Evolutionary conservation across 441 rosid genomes (phyloP), one percentile per base, ranked within the genome.

Genomic region (Arabidopsis lyrata): DNA sequence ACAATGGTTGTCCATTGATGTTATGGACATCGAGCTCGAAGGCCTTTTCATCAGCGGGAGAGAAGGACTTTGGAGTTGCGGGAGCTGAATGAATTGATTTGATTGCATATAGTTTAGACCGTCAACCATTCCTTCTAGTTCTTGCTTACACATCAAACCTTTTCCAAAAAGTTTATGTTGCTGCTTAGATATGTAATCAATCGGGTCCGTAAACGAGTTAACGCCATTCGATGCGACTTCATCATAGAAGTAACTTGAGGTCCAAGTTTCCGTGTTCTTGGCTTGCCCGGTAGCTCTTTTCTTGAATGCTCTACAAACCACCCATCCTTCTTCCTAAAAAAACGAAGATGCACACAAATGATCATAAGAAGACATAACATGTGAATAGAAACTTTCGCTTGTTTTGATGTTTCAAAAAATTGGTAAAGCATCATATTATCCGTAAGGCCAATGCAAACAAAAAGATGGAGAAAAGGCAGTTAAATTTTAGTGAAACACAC

Each of bases 241-340:
- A 59, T 85, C 87, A 36, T 82, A 86, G 55, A 83, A 86, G 76
- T 87, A 88, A 80, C 87, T 82, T 5, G 90, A 81, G 70, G 82
- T 89, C 92, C 92, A 86, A 3, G 79, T 83, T 65, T 87, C 90
- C 7, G 69, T 70, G 81, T 60, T 84, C 81, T 88, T 90, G 62
- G 57, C 57, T 71, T 80, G 89, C 9, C 81, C 81, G 14, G 57
- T 86, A 22, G 80, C 39, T 83, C 85, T 66, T 78, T 93, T 93
- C 86, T 88, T 93, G 76, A 93, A 93, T 35, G 97, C 97, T 10
- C 98, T 86, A 73, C 98, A 93, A 61, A 91, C 93, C 5, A 93
- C 98, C 97, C 98, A 93, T 75, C 98, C 98, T 82, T 93, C 97
- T 83, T 93, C 98, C 98, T 93, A 53, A 44, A 59, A 58, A 24